Percentiles rank a stretch among this genome's conserved stretches.
Evolutionary conservation across 169 alveolate genomes (phyloP).

Genomic region (Blepharisma undulans): DNA sequence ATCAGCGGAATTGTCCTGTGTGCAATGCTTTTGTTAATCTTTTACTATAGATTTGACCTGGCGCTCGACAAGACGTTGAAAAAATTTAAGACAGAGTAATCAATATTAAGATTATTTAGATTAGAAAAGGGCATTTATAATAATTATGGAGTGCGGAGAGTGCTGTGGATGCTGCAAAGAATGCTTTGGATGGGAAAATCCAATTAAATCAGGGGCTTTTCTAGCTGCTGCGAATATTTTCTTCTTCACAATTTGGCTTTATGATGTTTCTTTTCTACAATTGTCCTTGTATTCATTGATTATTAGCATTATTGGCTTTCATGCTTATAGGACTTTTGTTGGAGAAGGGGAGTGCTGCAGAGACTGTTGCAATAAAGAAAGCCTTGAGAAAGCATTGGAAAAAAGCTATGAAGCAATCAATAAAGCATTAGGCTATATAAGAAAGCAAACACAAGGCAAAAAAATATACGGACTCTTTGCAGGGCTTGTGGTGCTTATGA

Average conservation of each 20-base stretch:
- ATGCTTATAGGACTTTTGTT: not conserved
- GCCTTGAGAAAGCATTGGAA: not conserved
- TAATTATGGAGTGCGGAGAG: not conserved
- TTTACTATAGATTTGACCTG: conserved; percentile 13
- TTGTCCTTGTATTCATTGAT: not conserved
- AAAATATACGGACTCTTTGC: not conserved
- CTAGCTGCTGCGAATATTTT: not conserved
- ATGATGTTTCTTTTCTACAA: not conserved
- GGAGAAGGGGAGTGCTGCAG: not conserved
- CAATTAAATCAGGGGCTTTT: not conserved
- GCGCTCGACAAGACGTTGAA: not conserved
- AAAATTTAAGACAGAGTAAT: conserved; percentile 16
- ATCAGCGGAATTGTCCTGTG: not conserved
- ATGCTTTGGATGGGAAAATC: not conserved
- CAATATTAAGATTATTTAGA: not conserved
- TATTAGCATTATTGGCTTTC: not conserved
- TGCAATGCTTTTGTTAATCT: not conserved
- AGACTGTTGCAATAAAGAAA: not conserved
- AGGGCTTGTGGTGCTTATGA: not conserved
- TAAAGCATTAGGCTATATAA: not conserved
- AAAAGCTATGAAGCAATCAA: not conserved
- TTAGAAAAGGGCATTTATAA: not conserved
- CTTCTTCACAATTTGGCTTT: not conserved
- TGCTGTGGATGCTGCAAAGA: not conserved
- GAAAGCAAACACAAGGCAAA: not conserved